phyloP scores from a whole-genome alignment of 2,329 filamentous ascomycete genomes.

The Periconia macrospinosa region DNA sequence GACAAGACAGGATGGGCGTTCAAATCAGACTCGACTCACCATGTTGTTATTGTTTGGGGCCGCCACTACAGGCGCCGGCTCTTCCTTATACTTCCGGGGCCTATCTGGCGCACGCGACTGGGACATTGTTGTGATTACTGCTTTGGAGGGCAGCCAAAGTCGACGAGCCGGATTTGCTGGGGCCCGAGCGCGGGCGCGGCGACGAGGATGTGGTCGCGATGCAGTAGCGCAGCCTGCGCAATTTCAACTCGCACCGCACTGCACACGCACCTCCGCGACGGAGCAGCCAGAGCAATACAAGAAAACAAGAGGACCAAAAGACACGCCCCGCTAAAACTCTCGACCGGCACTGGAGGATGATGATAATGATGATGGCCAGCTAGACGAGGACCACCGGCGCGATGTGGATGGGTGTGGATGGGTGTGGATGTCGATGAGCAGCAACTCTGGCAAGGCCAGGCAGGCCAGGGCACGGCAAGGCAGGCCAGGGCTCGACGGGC shows the following conservation, averaged over 20 bases:
- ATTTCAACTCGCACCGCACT: conserved; percentile 27
- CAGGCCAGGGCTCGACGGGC: background rate
- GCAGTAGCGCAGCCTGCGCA: conserved; percentile 44
- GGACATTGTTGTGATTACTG: conserved; percentile 47
- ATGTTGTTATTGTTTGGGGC: conserved; percentile 13
- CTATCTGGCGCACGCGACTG: conserved; percentile 45
- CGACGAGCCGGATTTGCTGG: conserved; percentile 31
- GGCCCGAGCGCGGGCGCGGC: conserved; percentile 31
- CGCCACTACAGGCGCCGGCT: conserved; percentile 47
- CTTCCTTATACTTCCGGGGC: conserved; percentile 49
- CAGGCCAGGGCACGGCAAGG: too few species aligned
- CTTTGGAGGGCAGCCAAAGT: conserved; percentile 14
- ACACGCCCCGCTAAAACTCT: too few species aligned
- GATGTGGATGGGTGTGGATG: too few species aligned
- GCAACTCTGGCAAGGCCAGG: too few species aligned
- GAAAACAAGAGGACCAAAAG: too few species aligned
- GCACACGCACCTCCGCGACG: too few species aligned
- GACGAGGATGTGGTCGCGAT: conserved; percentile 33
- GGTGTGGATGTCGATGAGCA: too few species aligned
- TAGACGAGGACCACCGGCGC: too few species aligned
- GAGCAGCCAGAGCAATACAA: too few species aligned
- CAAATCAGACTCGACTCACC: conserved; percentile 47
- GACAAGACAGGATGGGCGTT: conserved; percentile 15
- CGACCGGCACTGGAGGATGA: too few species aligned
- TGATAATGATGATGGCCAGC: too few species aligned